Conservation (phyloP, 805 yeast species). For the Hanseniaspora guilliermondii region DNA sequence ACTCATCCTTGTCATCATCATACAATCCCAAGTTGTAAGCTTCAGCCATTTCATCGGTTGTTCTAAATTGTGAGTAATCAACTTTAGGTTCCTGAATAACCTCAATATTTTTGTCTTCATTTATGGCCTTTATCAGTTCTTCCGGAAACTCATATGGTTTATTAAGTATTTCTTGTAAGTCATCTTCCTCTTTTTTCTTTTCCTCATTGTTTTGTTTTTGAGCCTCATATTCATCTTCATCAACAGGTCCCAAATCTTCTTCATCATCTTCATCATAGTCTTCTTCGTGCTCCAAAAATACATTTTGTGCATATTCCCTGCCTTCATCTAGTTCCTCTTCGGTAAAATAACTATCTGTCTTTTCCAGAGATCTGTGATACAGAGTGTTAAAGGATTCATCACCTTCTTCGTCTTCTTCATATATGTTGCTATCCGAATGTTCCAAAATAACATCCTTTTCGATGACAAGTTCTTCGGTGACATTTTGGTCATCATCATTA, state of each 20-base stretch:
- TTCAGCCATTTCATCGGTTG: constrained; percentile 45
- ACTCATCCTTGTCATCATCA: constrained; percentile 46
- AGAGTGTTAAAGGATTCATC: constrained; percentile 7
- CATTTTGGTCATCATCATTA: background rate
- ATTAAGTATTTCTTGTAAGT: background rate
- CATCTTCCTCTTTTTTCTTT: background rate
- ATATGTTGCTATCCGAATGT: background rate
- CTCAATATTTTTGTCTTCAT: constrained; percentile 11
- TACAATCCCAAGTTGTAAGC: constrained; percentile 49
- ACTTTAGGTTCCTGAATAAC: constrained; percentile 21
- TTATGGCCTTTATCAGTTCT: constrained; percentile 7
- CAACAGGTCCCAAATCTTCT: constrained; percentile 10
- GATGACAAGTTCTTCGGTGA: background rate
- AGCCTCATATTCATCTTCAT: constrained; percentile 6
- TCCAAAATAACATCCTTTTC: constrained; percentile 7
- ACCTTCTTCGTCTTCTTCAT: background rate
- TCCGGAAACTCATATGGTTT: constrained; percentile 5
- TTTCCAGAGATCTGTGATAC: background rate
- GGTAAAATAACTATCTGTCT: background rate
- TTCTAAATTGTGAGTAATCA: constrained; percentile 34
- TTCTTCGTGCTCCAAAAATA: constrained; percentile 3
- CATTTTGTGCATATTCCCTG: background rate
- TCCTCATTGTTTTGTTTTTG: background rate
- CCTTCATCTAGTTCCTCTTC: constrained; percentile 8
- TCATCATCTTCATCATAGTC: constrained; percentile 2